These are phyloP conservation scores for Rutstroemia sp. DNA, from an alignment of 2,329 filamentous ascomycete genomes.

Conservation along the genomic window DNA sequence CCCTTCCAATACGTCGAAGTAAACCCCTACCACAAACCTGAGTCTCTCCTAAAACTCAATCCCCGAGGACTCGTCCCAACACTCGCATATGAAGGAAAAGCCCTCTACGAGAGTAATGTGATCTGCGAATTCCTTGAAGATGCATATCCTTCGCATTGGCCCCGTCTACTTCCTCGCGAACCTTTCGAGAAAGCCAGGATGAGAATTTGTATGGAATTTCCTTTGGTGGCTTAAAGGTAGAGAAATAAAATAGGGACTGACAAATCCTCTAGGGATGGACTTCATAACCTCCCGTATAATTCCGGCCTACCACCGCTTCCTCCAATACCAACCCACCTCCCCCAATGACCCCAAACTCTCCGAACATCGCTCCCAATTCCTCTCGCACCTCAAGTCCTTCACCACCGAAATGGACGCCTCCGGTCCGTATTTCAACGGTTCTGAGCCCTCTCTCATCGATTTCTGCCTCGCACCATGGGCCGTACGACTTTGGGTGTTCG, in stretches of 20 bases:
- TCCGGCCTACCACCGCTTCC: conserved; percentile 58
- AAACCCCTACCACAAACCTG: conserved; percentile 69
- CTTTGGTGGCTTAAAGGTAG: no score
- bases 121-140: conserved; percentile 74
- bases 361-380: conserved; percentile 50
- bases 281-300: conserved; percentile 61
- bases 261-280: conserved; percentile 44
- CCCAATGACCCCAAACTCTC: conserved; percentile 36
- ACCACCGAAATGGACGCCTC: conserved; percentile 50
- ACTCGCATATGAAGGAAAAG: conserved; percentile 46
- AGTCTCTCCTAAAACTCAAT: conserved; percentile 62
- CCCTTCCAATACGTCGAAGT: conserved; percentile 71
- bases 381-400: conserved; percentile 51
- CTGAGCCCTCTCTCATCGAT: conserved; percentile 59
- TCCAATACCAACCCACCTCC: conserved; percentile 48
- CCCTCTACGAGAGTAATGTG: conserved; percentile 66
- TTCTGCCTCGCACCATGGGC: conserved; percentile 68
- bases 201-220: conserved; percentile 45
- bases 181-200: conserved; percentile 58
- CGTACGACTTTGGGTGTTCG: conserved; percentile 63
- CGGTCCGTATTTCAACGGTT: conserved; percentile 63
- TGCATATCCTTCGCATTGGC: conserved; percentile 43
- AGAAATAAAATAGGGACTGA: no score
- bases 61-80: conserved; percentile 71
- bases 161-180: conserved; percentile 49